phyloP scores from a whole-genome alignment of 2,329 filamentous ascomycete species.

The Pseudogymnoascus destructans region DNA sequence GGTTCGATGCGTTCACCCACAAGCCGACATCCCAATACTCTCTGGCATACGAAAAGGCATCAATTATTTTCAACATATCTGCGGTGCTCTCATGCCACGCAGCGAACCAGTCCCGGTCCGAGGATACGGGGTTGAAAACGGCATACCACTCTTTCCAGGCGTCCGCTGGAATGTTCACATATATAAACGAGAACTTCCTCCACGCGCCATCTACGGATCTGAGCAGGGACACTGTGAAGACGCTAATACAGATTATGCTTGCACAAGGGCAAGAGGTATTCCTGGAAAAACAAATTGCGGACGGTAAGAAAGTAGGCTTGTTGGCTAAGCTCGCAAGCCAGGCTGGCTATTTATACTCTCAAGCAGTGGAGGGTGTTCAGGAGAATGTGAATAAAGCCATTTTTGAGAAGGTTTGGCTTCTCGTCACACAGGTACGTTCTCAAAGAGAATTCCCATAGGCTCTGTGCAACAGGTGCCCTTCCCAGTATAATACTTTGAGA shows the following conservation, averaged over 20 bases:
- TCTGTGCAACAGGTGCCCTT: slow-evolving; percentile 1
- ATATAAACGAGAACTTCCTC: slow-evolving; percentile 98
- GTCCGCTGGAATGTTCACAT: slow-evolving; percentile 97
- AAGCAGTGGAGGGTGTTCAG: slow-evolving; percentile 80
- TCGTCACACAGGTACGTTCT: slow-evolving; percentile 57
- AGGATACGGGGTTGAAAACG: slow-evolving; percentile 87
- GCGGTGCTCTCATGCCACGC: slow-evolving; percentile 94
- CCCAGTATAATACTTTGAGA: slow-evolving; percentile 6
- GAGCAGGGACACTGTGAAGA: slow-evolving; percentile 90
- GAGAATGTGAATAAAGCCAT: slow-evolving; percentile 84
- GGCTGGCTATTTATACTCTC: slow-evolving; percentile 73
- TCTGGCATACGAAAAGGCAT: slow-evolving; percentile 93
- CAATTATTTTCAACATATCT: slow-evolving; percentile 98
- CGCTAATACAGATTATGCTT: slow-evolving; percentile 80
- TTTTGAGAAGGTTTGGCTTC: slow-evolving; percentile 88
- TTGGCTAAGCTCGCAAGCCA: slow-evolving; percentile 89
- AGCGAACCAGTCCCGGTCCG: slow-evolving; percentile 78
- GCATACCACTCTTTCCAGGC: slow-evolving; percentile 98
- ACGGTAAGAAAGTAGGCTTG: slow-evolving; percentile 83
- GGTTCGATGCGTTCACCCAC: slow-evolving; percentile 99
- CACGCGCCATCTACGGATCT: slow-evolving; percentile 95
- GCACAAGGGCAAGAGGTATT: slow-evolving; percentile 97
- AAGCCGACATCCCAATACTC: slow-evolving; percentile 96
- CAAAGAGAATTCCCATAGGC: background rate
- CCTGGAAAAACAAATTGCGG: slow-evolving; percentile 84